Evolutionary conservation across 495 filamentous ascomycete species (phyloP), one percentile per base, ranked within the genome.

Genomic region (Neurospora sp.): DNA sequence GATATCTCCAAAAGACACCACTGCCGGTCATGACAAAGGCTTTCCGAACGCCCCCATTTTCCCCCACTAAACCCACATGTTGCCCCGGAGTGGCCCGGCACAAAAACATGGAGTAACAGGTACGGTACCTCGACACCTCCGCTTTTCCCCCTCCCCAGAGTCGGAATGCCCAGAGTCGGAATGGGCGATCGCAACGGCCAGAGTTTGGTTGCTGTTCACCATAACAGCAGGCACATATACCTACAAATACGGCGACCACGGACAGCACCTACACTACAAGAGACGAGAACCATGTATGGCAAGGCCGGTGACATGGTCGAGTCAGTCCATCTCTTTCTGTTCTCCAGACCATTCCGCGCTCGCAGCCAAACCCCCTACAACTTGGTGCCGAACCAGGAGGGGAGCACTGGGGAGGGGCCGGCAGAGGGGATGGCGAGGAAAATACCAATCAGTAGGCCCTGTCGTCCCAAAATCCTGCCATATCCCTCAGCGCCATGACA

Each of bases 201-300:
- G 59, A 68, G 72, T 70, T 9, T 65, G 31, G 27, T 27, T 27
- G 27, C 27, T 27, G 27, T 27, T 27, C 27, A 18, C 27, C 74
- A 80, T 80, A 77, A 65, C 72, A 78, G 72, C 76, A 80, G 79
- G 75, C 79, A 76, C 76, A 76, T 79, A 77, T 77, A 76, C 74
- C 72, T 65, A 35, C 53, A 65, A 35, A 3, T 35, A 35, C 53
- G 27, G 53, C 27, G 27, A 65, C 53, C 7, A 37, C 27, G 27
- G 27, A 65, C 27, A 18, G 47, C 10, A 27, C 47, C 22, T 59
- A 31, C 20, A 53, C n/a, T 47, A 22, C 44, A 20, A 47, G 45
- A 53, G 20, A 53, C 45, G 9, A 27, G 53, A 31, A 61, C 53
- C 7, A 65, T 6, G 12, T 18, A 65, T 61, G 27, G 22, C 5